Evolutionary conservation across 2,329 filamentous ascomycete genomes (phyloP), one percentile per base, ranked within the genome.

Genomic region (Pestalotiopsis sp.): DNA sequence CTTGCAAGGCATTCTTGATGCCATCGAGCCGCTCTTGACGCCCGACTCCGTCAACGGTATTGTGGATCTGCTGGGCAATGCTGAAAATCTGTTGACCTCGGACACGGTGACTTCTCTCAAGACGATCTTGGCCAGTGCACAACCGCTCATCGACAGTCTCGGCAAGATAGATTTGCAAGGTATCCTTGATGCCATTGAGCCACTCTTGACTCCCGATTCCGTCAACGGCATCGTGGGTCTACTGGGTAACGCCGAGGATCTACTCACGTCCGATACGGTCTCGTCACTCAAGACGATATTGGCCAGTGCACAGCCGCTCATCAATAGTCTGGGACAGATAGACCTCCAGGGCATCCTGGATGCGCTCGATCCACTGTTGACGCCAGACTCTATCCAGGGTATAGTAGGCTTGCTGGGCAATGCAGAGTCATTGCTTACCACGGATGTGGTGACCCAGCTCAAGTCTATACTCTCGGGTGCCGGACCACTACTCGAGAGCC

Each of bases 21-120:
- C 49, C 4, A 67, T 81, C 3, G 73, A 73, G 7, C 81, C 82
- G 9, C 70, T 83, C 1, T 69, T 83, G n/a, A 80, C 76, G 1
- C 66, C 73, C 1, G 71, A 78, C 13, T 76, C 74, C 2, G 70
- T 79, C n/a, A 71, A 76, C 61, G 76, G 76, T 3, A 68, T 79
- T 25, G 67, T 78, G n/a, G 71, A 70, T 5, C 70, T 79, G 1
- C 66, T 80, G 13, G 69, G 68, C 39, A 78, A 77, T 39, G 75
- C 76, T 0, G 75, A 77, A 61, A 60, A 76, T 3, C 68, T 79
- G 7, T 73, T 79, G 12, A 73, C 68, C 13, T 70, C 76, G 4
- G 75, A 76, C 9, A 71, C 74, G 0, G 73, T 78, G 20, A 39
- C 73, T 1, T 64, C 61, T 9, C 39, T 64, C 3, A 64, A 64